Evolutionary conservation across 129 eudicot species (phyloP).

Genomic region (sunflower (Helianthus annuus)): HanXRQr2.0-SUNRISE NC_035443.2:63694245-63694744

Average conservation of each 20-base stretch:
- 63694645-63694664: not conserved
- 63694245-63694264: not conserved
- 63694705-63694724: not conserved
- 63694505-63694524: not conserved
- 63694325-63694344: not conserved
- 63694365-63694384: not conserved
- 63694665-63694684: not conserved
- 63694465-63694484: too few relatives aligned
- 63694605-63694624: constrained; percentile 1
- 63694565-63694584: not conserved
- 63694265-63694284: not conserved
- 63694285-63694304: not conserved
- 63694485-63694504: too few relatives aligned
- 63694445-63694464: too few relatives aligned
- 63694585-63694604: not conserved
- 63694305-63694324: not conserved
- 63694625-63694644: constrained; percentile 5
- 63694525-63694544: not conserved
- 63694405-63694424: not conserved
- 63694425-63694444: not conserved
- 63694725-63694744: not conserved
- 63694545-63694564: not conserved
- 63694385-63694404: not conserved
- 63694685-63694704: not conserved
- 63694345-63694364: not conserved